Evolutionary conservation across 805 yeast genomes (phyloP), one percentile per base, ranked within the genome.

Genomic region (Candida boleticola): DNA sequence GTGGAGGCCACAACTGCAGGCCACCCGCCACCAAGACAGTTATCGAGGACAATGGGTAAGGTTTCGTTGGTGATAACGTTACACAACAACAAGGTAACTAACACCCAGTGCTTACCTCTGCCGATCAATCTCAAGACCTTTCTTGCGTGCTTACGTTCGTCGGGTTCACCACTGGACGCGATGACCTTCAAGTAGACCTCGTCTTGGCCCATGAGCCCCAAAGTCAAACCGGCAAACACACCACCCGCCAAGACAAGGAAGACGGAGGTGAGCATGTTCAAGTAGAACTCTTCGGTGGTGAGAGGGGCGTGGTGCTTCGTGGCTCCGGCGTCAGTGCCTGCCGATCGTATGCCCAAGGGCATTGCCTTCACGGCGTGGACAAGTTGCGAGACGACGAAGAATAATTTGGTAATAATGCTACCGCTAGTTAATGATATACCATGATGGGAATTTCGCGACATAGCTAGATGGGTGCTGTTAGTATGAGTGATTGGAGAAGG

Each of bases 201-300:
- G 62, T 92, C 98, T 63, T 92, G 98, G 51, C 98, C 98, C 99
- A 92, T 92, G 9, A 92, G 75, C 2, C 93, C 98, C 37, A 92
- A 71, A n/a, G 99, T 93, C 33, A 92, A 73, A 5, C 95, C 96
- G 4, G 96, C 95, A 72, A 88, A 88, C n/a, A 85, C 82, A 51
- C 96, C 96, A 44, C 96, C 96, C 3, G 85, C 69, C 27, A 88
- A 54, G 1, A 87, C 95, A 19, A 87, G 69, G 18, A 68, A 49
- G 5, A 76, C 72, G 1, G 93, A 83, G 11, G 83, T 68, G 38
- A 68, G 39, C 51, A 79, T 58, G 52, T 79, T 77, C 27, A 72
- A 49, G 54, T 73, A 75, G 48, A 73, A 74, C 48, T 76, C 61
- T 41, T 64, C 63, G 13, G 60, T 43, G 16, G 72, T 58, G 61